Percentiles rank a stretch among this genome's conserved stretches.
phyloP scores from a whole-genome alignment of 805 yeast species.

The Nadsonia fulvescens region DNA sequence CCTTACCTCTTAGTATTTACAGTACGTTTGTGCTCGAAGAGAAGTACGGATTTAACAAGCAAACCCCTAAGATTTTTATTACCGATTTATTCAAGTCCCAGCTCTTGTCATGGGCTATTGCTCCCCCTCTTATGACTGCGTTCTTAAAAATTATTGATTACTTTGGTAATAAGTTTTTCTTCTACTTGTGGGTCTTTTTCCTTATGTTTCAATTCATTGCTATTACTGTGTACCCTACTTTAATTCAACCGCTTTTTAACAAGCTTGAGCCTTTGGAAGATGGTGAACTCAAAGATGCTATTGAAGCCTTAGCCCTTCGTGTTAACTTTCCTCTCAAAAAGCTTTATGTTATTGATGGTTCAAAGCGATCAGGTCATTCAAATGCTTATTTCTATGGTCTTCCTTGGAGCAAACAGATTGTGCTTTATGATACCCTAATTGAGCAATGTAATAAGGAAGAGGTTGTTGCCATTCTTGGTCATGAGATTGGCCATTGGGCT shows the following conservation, averaged over 20 bases:
- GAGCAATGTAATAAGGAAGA: slow-evolving; percentile 59
- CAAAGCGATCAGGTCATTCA: slow-evolving; percentile 88
- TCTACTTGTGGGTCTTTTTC: slow-evolving; percentile 58
- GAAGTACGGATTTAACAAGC: slow-evolving; percentile 81
- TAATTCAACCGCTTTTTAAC: slow-evolving; percentile 86
- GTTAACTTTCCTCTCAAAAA: slow-evolving; percentile 76
- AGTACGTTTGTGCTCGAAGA: slow-evolving; percentile 80
- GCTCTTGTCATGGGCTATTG: slow-evolving; percentile 35
- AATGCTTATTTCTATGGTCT: slow-evolving; percentile 93
- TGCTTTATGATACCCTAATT: slow-evolving; percentile 78
- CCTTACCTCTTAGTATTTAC: slow-evolving; percentile 58
- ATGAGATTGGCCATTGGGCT: slow-evolving; percentile 97
- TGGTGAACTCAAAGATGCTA: slow-evolving; percentile 69
- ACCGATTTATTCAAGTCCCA: slow-evolving; percentile 50
- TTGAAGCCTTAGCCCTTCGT: slow-evolving; percentile 58
- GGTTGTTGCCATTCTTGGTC: slow-evolving; percentile 91
- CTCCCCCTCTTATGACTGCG: slow-evolving; percentile 55
- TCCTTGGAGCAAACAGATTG: slow-evolving; percentile 95
- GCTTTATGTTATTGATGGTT: slow-evolving; percentile 86
- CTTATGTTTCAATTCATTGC: slow-evolving; percentile 54
- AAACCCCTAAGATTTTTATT: slow-evolving; percentile 54
- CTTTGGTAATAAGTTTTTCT: slow-evolving; percentile 66
- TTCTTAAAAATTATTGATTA: slow-evolving; percentile 66
- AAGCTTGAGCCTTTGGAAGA: slow-evolving; percentile 77
- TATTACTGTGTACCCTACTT: slow-evolving; percentile 62